Conservation (phyloP, 2,329 filamentous ascomycete species). For the Ophiostoma piceae region DNA sequence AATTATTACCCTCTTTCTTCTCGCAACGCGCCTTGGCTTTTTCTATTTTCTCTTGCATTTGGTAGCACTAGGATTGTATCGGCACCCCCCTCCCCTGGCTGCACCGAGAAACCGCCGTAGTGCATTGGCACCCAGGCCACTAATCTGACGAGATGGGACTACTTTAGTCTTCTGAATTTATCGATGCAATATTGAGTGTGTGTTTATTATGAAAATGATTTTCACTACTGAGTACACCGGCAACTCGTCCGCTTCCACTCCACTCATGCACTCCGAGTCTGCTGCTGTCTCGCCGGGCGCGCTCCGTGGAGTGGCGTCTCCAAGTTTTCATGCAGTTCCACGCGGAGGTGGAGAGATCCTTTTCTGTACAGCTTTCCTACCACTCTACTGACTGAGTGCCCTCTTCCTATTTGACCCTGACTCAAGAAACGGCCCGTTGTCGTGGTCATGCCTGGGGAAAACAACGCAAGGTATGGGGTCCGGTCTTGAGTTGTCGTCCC, state of each 20-base stretch:
- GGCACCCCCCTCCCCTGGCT: background rate
- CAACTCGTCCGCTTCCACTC: slow-evolving; percentile 1
- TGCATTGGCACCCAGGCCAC: slow-evolving; percentile 7
- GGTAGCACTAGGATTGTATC: background rate
- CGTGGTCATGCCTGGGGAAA: slow-evolving; percentile 5
- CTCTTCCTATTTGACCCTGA: background rate
- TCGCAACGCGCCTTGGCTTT: background rate
- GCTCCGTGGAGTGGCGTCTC: slow-evolving; percentile 3
- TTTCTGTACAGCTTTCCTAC: background rate
- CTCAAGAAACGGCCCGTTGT: slow-evolving; percentile 7
- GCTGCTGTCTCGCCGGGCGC: background rate
- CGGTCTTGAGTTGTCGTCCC: background rate
- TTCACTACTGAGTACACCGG: background rate
- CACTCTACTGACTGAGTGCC: too few relatives aligned
- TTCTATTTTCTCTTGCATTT: background rate
- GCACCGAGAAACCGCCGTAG: slow-evolving; percentile 18
- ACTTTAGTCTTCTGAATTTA: background rate
- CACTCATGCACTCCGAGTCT: slow-evolving; percentile 4
- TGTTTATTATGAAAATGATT: background rate
- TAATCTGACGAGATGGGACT: background rate
- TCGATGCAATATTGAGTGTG: background rate
- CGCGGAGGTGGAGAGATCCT: background rate
- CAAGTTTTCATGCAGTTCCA: background rate
- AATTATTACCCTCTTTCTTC: background rate
- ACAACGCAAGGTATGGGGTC: slow-evolving; percentile 1